These are phyloP conservation scores for Onygenales sp. DNA, from an alignment of 2,329 filamentous ascomycete genomes.

Conservation along the genomic window DNA sequence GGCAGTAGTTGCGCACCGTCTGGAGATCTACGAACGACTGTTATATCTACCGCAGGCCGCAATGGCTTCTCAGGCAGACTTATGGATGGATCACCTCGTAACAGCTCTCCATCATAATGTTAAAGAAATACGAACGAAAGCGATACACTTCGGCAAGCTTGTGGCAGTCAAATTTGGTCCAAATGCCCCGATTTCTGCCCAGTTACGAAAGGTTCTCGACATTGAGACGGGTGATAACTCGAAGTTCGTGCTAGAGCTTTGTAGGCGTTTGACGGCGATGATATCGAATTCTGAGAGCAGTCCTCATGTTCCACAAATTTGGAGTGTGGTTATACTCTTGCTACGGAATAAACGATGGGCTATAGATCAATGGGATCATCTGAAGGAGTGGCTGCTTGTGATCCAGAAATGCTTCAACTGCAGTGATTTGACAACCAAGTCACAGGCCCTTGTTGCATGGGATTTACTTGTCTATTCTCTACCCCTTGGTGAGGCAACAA, in stretches of 20 bases:
- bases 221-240: slow-evolving; percentile 41
- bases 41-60: slow-evolving; percentile 59
- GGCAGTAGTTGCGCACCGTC: slow-evolving; percentile 65
- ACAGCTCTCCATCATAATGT: slow-evolving; percentile 70
- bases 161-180: slow-evolving; percentile 60
- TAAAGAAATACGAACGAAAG: slow-evolving; percentile 65
- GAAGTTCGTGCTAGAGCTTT: slow-evolving; percentile 61
- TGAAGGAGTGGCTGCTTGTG: slow-evolving; percentile 64
- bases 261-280: slow-evolving; percentile 58
- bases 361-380: slow-evolving; percentile 60
- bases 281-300: slow-evolving; percentile 50
- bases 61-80: slow-evolving; percentile 59
- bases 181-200: slow-evolving; percentile 57
- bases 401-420: slow-evolving; percentile 80
- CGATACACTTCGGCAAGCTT: slow-evolving; percentile 64
- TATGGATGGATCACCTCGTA: slow-evolving; percentile 78
- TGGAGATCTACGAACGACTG: slow-evolving; percentile 70
- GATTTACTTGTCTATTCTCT: slow-evolving; percentile 71
- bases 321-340: slow-evolving; percentile 73
- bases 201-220: slow-evolving; percentile 47
- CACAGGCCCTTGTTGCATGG: slow-evolving; percentile 77
- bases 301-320: slow-evolving; percentile 70
- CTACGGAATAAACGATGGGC: slow-evolving; percentile 53
- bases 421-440: slow-evolving; percentile 58
- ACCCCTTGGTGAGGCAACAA: slow-evolving; percentile 51